Base-by-base conservation (phyloP, 768 basidiomycete species). In the Xanthoconium stramineum region DNA sequence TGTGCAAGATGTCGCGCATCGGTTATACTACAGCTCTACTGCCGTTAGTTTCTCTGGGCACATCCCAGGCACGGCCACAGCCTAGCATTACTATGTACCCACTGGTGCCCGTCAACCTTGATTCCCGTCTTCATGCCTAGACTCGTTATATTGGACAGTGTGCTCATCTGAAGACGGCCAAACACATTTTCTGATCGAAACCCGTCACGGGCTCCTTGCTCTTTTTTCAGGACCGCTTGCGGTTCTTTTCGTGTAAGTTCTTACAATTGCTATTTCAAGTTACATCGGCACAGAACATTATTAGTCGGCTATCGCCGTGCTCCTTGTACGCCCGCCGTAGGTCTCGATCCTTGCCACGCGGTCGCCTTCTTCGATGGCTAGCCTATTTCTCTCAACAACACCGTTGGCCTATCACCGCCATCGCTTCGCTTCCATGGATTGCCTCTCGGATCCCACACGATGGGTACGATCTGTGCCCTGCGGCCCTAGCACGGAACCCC, bases 1-100 rank as follows among this genome's bases (percentile, higher is more conserved):
- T 28, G 92, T 97, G 17, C 80, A 83, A 37, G 92, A 97, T 61
- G 86, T 98, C 50, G 94, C 92, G 5, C 80, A 82, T 42, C 80
- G 95, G 63, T 75, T 98, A 33, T 97, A 98, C 71, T 97, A 92
- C 75, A 84, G 82, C 66, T 80, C 84, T 37, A 58, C 66, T 53
- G 53, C 61, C 58, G 53, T 52, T 29, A 47, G 33, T 50, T 55
- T 49, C 24, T 47, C 61, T 7, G 30, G 47, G 14, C 20, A 45
- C 39, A 44, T 12, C 8, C 29, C 56, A 36, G 52, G 54, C 39
- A 32, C 56, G 17, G n/a, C 42, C 53, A 44, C 47, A 32, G 33
- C 33, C 12, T 60, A 52, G 29, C 35, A 30, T 7, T 12, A 56
- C 29, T n/a, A 11, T 43, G 30, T 51, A 55, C 12, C 9, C 38